Evolutionary conservation across 2,329 filamentous ascomycete species (phyloP).

Genomic region (Hortaea werneckii): DNA sequence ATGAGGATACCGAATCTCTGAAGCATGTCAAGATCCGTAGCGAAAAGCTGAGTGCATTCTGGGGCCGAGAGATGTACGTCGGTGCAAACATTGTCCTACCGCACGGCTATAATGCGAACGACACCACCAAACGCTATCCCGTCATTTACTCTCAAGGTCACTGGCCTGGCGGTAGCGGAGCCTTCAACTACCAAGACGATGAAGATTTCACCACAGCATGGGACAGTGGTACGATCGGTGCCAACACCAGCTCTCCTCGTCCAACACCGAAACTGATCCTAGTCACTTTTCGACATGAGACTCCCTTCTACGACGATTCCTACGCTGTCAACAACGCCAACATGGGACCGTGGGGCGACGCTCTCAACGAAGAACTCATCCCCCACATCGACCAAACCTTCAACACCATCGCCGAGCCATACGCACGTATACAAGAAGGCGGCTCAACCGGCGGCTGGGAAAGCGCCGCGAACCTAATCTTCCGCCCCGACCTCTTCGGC

Average conservation of each 20-base stretch:
- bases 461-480: constrained; percentile 27
- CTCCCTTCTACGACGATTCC: constrained; percentile 30
- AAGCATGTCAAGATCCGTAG: constrained; percentile 31
- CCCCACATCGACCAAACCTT: constrained; percentile 26
- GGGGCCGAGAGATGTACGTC: constrained; percentile 25
- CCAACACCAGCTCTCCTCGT: constrained; percentile 16
- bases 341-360: constrained; percentile 30
- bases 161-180: constrained; percentile 20
- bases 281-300: constrained; percentile 30
- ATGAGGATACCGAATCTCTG: constrained; percentile 23
- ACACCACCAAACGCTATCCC: constrained; percentile 24
- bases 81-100: constrained; percentile 29
- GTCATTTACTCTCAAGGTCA: constrained; percentile 29
- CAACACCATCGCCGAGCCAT: constrained; percentile 27
- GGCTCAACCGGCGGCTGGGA: constrained; percentile 31
- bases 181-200: constrained; percentile 15
- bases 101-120: constrained; percentile 23
- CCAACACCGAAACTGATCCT: constrained; percentile 28
- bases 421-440: constrained; percentile 29
- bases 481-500: constrained; percentile 29
- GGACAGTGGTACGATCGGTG: constrained; percentile 24
- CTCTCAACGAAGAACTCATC: constrained; percentile 32
- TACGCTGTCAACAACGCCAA: constrained; percentile 32
- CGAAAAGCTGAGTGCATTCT: neutral
- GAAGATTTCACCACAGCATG: constrained; percentile 19